phyloP scores from a whole-genome alignment of 495 filamentous ascomycete species.

The Niebla homalea region DNA sequence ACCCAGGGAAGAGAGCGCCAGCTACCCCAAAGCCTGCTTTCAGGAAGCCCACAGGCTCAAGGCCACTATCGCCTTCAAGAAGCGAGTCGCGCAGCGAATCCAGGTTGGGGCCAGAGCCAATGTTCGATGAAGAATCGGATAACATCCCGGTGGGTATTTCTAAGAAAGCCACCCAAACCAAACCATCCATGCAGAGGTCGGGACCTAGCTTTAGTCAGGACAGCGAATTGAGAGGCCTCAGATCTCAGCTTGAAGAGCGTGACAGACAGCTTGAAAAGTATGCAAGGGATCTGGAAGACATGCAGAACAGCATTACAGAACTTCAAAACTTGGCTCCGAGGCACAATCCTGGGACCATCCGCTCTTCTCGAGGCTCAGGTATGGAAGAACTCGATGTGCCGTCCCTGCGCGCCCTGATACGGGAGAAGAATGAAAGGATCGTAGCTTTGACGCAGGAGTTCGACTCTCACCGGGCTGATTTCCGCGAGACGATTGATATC shows the following conservation, averaged over 20 bases:
- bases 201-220: slow-evolving; percentile 40
- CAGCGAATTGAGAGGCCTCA: slow-evolving; percentile 53
- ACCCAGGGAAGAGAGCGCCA: slow-evolving; percentile 37
- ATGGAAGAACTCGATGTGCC: slow-evolving; percentile 66
- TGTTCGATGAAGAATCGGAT: slow-evolving; percentile 38
- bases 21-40: slow-evolving; percentile 27
- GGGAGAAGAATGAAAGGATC: slow-evolving; percentile 97
- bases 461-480: slow-evolving; percentile 88
- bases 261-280: slow-evolving; percentile 83
- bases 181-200: slow-evolving; percentile 23
- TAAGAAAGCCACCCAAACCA: slow-evolving; percentile 32
- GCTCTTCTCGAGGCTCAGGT: slow-evolving; percentile 25
- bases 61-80: slow-evolving; percentile 19
- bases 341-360: slow-evolving; percentile 26
- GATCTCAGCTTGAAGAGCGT: slow-evolving; percentile 62
- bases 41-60: slow-evolving; percentile 30
- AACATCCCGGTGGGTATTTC: slow-evolving; percentile 41
- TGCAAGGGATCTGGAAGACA: slow-evolving; percentile 63
- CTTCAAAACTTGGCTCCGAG: slow-evolving; percentile 40
- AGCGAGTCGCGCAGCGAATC: slow-evolving; percentile 23
- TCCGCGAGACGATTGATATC: slow-evolving; percentile 91
- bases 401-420: slow-evolving; percentile 65
- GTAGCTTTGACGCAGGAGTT: slow-evolving; percentile 85
- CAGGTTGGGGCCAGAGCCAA: slow-evolving; percentile 28
- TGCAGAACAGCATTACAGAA: slow-evolving; percentile 66